phyloP scores from a whole-genome alignment of 179 eudicot species.

The Silene noctiflora region DNA sequence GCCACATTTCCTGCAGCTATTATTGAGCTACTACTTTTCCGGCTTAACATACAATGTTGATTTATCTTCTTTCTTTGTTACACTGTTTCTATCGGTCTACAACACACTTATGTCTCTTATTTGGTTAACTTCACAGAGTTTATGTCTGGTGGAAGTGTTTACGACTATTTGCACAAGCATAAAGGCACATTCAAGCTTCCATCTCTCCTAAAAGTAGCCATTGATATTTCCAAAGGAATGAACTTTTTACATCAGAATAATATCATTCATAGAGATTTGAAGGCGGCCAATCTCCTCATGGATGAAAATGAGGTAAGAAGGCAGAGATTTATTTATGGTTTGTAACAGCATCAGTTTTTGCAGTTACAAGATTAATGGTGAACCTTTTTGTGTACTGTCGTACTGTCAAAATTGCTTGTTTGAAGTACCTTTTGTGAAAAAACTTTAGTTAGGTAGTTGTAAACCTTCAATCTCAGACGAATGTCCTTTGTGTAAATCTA shows the following conservation, averaged over 20 bases:
- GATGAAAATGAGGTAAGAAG: conserved; percentile 89
- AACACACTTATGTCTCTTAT: not conserved
- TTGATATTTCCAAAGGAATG: conserved; percentile 96
- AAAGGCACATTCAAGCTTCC: conserved; percentile 90
- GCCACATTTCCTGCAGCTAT: not conserved
- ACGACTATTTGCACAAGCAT: conserved; percentile 91
- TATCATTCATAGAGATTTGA: conserved; percentile 90
- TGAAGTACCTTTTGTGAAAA: too few species aligned
- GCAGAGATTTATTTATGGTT: not conserved
- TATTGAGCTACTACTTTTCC: not conserved
- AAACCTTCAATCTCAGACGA: too few species aligned
- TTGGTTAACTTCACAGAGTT: conserved; percentile 48
- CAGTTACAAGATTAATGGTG: not conserved
- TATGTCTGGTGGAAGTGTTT: conserved; percentile 97
- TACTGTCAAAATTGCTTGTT: too few species aligned
- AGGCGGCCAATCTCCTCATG: conserved; percentile 96
- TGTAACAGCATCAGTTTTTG: not conserved
- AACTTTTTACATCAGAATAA: conserved; percentile 94
- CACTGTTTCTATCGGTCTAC: not conserved
- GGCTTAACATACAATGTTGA: not conserved
- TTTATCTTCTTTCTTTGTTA: not conserved
- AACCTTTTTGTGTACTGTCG: too few species aligned
- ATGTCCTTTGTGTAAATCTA: too few species aligned
- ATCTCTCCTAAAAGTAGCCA: conserved; percentile 70
- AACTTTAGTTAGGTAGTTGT: too few species aligned